Conservation (phyloP, 306 rosid species). For the Cicer arietinum region DNA sequence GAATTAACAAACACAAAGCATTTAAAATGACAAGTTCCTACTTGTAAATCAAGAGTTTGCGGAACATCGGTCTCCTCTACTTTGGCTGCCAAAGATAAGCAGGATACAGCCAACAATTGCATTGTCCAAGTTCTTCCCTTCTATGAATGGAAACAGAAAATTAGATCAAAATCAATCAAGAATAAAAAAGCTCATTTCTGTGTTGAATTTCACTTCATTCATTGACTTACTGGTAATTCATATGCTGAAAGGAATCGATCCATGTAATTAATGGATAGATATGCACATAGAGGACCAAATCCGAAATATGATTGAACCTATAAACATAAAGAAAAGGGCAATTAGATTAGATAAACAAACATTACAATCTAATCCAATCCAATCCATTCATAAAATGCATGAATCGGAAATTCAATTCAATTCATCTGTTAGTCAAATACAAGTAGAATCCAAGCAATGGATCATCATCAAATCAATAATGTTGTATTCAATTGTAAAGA, state of each 20-base stretch:
- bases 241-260: conserved; percentile 89
- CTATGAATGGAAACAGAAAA: conserved; percentile 45
- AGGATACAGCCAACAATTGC: conserved; percentile 91
- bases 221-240: conserved; percentile 84
- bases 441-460: conserved; percentile 29
- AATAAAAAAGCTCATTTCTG: neutral
- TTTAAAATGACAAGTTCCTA: conserved; percentile 23
- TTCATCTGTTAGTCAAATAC: neutral
- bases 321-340: conserved; percentile 36
- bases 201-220: conserved; percentile 5
- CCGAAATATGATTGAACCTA: conserved; percentile 79
- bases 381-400: conserved; percentile 14
- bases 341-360: conserved; percentile 11
- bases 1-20: conserved; percentile 12
- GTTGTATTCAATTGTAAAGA: neutral
- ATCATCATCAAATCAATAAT: conserved; percentile 37
- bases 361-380: conserved; percentile 1
- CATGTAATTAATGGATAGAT: conserved; percentile 83
- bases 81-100: conserved; percentile 91
- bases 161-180: conserved; percentile 44
- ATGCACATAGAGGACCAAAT: conserved; percentile 85
- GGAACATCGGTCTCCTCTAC: conserved; percentile 89
- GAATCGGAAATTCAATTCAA: conserved; percentile 22
- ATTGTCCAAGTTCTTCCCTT: conserved; percentile 87
- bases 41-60: conserved; percentile 80